These are phyloP conservation scores for Pseudonitzschia multiseries DNA, from an alignment of 108 stramenopile genomes.

Conservation along the genomic window DNA sequence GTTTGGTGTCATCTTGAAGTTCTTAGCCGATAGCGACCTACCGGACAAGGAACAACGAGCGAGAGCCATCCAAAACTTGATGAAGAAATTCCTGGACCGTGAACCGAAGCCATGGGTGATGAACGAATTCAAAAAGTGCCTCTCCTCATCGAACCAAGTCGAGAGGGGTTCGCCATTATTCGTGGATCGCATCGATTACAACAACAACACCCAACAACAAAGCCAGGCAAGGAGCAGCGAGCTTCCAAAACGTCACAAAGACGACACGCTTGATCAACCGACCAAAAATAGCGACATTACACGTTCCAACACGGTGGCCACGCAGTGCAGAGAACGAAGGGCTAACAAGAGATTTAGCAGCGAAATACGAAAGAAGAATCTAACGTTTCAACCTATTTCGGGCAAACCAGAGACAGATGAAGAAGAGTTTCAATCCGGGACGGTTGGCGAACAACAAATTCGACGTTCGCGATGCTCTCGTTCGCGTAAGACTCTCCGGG, in stretches of 20 bases:
- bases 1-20: conserved; percentile 31
- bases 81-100: conserved; percentile 24
- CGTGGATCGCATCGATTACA: background rate
- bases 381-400: background rate
- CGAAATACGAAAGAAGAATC: background rate
- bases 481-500: background rate
- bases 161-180: background rate
- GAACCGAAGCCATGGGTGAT: conserved; percentile 20
- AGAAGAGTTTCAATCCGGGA: background rate
- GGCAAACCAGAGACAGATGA: too few species aligned
- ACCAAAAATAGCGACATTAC: too few species aligned
- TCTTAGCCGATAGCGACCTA: conserved; percentile 23
- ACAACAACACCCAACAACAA: background rate
- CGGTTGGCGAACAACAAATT: background rate
- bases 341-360: background rate
- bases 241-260: too few species aligned
- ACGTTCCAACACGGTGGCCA: background rate
- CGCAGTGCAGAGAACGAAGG: background rate
- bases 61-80: conserved; percentile 18
- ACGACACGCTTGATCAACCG: too few species aligned
- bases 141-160: background rate
- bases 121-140: conserved; percentile 18
- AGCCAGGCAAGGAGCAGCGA: too few species aligned
- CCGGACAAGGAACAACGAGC: conserved; percentile 33
- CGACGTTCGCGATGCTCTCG: background rate